Base-by-base conservation (phyloP, 495 filamentous ascomycete species). In the Neurospora discreta region DNA sequence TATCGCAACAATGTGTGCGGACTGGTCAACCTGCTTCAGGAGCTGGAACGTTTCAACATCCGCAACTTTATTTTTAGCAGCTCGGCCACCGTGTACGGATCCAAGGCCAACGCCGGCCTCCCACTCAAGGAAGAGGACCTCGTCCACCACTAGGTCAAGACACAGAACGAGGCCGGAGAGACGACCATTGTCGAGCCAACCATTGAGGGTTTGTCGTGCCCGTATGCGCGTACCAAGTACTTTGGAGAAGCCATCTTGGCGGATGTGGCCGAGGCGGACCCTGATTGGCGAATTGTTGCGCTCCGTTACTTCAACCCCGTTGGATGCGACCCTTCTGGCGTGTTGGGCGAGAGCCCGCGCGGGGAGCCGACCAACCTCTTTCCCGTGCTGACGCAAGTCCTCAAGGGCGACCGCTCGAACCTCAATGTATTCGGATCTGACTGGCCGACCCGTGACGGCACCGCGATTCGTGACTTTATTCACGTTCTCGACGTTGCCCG, bases 391-490 rank as follows among this genome's bases (percentile, higher is more conserved):
- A 81, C 85, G 71, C 85, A 87, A 42, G 89, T 90, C 13, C 82
- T 90, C 76, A 86, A 85, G 0, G 89, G 89, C 9, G 78, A 82
- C 39, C 84, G 84, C 71, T 74, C 81, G 0, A 82, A 82, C 39
- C 78, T 91, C 36, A 80, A 85, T 52, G 86, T 90, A 74, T 91
- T 89, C 70, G 89, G 89, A 69, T 84, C 83, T 3, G 87, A 91
- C 71, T 91, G 87, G 86, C 82, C 88, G 43, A 90, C 89, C 2
- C 84, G 84, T 69, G 90, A 92, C 73, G 90, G 90, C 60, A 93
- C 91, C 39, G 91, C 91, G 72, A 90, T 92, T 75, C 88, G 90
- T 67, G 90, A 92, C 79, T 92, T 90, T 82, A 90, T 90, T 71
- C 84, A 85, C 72, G 84, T 85, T 41, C 78, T 81, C n/a, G 90